Base-by-base conservation (phyloP, 441 rosid species). In the Mallotus japonicus region DNA sequence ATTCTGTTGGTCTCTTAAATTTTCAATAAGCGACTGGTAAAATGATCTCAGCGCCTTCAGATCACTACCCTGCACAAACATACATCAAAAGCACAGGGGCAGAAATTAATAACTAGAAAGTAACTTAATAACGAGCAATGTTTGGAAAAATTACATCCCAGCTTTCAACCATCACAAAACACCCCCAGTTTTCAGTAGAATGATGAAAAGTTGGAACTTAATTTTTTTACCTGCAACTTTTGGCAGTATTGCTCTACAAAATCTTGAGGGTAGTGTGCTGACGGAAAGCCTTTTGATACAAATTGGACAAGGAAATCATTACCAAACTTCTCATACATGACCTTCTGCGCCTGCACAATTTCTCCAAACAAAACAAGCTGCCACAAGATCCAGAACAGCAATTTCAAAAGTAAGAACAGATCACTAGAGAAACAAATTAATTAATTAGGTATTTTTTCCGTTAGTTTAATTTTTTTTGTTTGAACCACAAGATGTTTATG, bases 301-400 rank as follows among this genome's bases (percentile, higher is more conserved):
- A 95, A 85, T 73, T 83, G 85, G 62, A 77, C 51, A 56, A 92
- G 92, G 79, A 91, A 92, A 65, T 83, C 89, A 75, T 90, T 80
- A 62, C 99, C 99, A 80, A 90, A 91, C 76, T 84, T 87, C 85
- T 91, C 99, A 63, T 90, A 92, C 96, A 95, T 91, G 78, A 92
- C 85, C 83, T 87, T 95, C 86, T 95, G 97, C 77, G 88, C 96
- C 77, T 74, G 76, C 69, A 89, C 91, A 82, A 91, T 92, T 83
- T 95, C 99, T 74, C 92, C 93, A 54, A 91, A 91, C 88, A 95
- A 78, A 74, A 78, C 71, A 66, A 84, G 86, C 99, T 95, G 92
- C 76, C 72, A 77, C 64, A 66, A 77, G 65, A 77, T 62, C 40
- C 61, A 78, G 17, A 28, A 75, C 13, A 63, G 20, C 20, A 17